These are phyloP conservation scores for Abrus precatorius DNA, from an alignment of 306 rosid genomes.

Conservation along the genomic window DNA sequence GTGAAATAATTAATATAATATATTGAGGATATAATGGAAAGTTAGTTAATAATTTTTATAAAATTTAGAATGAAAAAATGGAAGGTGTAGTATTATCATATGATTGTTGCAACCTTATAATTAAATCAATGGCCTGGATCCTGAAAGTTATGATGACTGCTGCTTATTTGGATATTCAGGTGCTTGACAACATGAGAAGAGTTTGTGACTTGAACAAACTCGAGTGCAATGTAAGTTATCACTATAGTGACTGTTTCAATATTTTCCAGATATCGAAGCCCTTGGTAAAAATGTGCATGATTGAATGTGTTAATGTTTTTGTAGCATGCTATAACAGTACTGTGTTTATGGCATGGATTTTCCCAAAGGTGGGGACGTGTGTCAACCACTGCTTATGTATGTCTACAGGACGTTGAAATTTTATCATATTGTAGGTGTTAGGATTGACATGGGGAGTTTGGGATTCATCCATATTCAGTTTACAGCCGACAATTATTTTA, in stretches of 20 bases:
- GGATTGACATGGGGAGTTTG: constrained; percentile 95
- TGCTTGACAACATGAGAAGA: constrained; percentile 83
- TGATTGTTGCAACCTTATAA: not conserved
- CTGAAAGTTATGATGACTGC: constrained; percentile 15
- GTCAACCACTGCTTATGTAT: not conserved
- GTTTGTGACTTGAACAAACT: constrained; percentile 79
- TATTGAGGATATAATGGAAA: too few relatives aligned
- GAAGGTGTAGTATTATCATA: not conserved
- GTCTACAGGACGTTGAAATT: constrained; percentile 5
- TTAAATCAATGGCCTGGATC: not conserved
- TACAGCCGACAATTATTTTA: constrained; percentile 74
- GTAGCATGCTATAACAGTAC: constrained; percentile 9
- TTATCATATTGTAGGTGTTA: constrained; percentile 58
- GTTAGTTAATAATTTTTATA: too few relatives aligned
- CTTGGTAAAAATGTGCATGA: not conserved
- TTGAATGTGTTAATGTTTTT: constrained; percentile 14
- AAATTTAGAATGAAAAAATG: too few relatives aligned
- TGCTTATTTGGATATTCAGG: constrained; percentile 62
- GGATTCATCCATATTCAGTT: constrained; percentile 76
- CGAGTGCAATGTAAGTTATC: constrained; percentile 69
- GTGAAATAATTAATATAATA: too few relatives aligned
- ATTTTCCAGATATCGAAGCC: not conserved
- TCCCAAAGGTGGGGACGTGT: not conserved
- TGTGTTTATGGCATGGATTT: constrained; percentile 16
- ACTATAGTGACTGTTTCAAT: not conserved